phyloP scores from a whole-genome alignment of 371 early-diverging fungal species.

The Choanephora cucurbitarum region DNA sequence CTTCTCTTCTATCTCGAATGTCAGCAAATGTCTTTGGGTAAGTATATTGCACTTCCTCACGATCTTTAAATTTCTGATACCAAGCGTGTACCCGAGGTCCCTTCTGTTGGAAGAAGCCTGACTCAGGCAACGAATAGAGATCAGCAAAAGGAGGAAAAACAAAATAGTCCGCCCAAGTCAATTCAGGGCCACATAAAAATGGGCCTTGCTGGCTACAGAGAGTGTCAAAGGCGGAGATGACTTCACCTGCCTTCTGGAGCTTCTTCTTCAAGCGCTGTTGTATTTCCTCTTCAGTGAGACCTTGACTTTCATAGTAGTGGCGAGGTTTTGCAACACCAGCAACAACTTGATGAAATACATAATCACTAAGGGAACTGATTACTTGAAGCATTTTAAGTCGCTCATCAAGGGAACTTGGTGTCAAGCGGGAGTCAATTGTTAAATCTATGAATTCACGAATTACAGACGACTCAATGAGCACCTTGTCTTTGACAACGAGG shows the following conservation, averaged over 20 bases:
- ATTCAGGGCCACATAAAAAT: conserved; percentile 26
- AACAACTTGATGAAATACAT: conserved; percentile 33
- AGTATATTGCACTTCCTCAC: conserved; percentile 27
- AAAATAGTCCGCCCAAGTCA: conserved; percentile 47
- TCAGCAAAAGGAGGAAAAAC: conserved; percentile 40
- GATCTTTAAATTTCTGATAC: conserved; percentile 25
- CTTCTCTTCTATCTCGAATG: conserved; percentile 2
- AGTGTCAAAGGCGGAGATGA: conserved; percentile 13
- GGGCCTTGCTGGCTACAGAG: conserved; percentile 8
- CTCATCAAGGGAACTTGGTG: conserved; percentile 23
- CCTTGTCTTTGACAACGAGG: conserved; percentile 17
- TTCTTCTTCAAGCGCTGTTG: conserved; percentile 5
- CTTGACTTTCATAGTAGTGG: conserved; percentile 19
- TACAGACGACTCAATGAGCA: conserved; percentile 30
- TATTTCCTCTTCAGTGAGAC: conserved; percentile 26
- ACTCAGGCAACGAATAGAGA: conserved; percentile 30
- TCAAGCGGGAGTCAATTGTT: conserved; percentile 8
- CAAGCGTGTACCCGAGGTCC: conserved; percentile 29
- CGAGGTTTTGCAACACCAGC: conserved; percentile 32
- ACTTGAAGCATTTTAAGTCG: conserved; percentile 25
- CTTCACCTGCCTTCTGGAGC: conserved; percentile 13
- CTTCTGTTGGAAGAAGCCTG: conserved; percentile 12
- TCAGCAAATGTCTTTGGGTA: conserved; percentile 36
- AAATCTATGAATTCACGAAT: conserved; percentile 37
- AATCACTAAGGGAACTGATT: conserved; percentile 34